Base-by-base conservation (phyloP, 2,329 filamentous ascomycete species). In the Cytospora piceicola region DNA sequence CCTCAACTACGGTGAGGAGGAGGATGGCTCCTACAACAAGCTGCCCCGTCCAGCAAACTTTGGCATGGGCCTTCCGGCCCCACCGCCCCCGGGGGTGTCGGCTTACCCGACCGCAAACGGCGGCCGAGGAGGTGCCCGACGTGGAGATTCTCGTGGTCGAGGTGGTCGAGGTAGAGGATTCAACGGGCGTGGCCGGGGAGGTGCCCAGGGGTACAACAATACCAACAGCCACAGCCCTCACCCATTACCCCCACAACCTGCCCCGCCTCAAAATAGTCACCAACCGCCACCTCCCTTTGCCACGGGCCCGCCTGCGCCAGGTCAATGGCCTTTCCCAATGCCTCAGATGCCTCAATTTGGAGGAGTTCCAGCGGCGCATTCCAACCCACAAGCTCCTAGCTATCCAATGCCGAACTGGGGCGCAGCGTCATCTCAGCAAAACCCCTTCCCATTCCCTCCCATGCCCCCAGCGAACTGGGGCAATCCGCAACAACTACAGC, bases 1-100 rank as follows among this genome's bases (percentile, higher is more conserved):
- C 39, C 79, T 91, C 51, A 87, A 85, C 72, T 92, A 92, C 70
- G 89, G 90, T 66, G 89, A 93, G 63, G 83, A 85, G 32, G 84
- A 89, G 2, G 87, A 90, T 67, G 88, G 88, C 0, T 86, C 87
- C 0, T 94, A 94, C 75, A 90, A 87, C 69, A 90, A 90, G 6
- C 81, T 94, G 22, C 77, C 88, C 24, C 82, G 91, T 22, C 91
- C 91, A 1, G 81, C 84, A 22, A 88, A 88, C 58, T 87, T 90
- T 66, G 85, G 82, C 7, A 79, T 79, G 66, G 81, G 79, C 0
- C 73, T 69, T 77, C 82, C 71, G 75, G 82, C 75, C 76, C 82
- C 73, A 77, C 84, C 80, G 72, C 79, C 73, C 39, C 66, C 63
- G 15, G 66, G 59, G 34, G 52, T 63, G 51, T 49, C 63, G 46